Conservation (phyloP, 371 early-diverging fungal genomes). For the Blakeslea trispora region DNA sequence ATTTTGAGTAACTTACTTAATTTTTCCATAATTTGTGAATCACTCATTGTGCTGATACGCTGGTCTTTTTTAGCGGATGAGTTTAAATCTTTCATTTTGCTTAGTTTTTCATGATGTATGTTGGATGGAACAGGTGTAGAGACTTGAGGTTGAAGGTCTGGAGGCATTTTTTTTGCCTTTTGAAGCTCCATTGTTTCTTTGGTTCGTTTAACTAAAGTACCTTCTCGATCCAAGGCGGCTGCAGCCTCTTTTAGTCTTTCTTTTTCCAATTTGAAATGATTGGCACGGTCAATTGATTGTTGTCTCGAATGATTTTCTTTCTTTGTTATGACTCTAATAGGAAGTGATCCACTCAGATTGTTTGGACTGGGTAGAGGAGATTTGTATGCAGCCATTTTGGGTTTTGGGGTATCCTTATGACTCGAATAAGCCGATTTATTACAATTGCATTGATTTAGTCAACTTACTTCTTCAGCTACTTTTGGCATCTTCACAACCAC, state of each 20-base stretch:
- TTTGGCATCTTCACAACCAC: not conserved
- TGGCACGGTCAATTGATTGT: constrained; percentile 12
- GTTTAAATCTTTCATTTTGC: not conserved
- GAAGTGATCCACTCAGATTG: constrained; percentile 12
- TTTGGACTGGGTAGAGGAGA: constrained; percentile 13
- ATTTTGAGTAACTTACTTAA: constrained; percentile 43
- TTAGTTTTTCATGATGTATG: constrained; percentile 2
- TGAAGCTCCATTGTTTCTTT: constrained; percentile 4
- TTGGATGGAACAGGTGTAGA: constrained; percentile 33
- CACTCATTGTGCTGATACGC: constrained; percentile 79
- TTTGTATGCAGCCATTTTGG: not conserved
- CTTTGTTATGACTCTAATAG: constrained; percentile 7
- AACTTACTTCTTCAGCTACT: not conserved
- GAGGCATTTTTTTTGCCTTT: constrained; percentile 2
- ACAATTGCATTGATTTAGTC: too few relatives aligned
- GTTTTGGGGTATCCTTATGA: not conserved
- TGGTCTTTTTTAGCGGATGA: constrained; percentile 41
- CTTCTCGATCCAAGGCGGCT: constrained; percentile 26
- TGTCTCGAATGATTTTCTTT: constrained; percentile 5
- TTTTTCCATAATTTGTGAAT: constrained; percentile 88
- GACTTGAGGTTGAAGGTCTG: constrained; percentile 29
- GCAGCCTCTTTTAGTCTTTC: constrained; percentile 28
- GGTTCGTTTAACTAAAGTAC: constrained; percentile 13
- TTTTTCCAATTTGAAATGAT: constrained; percentile 29
- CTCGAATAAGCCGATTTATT: too few relatives aligned